Conservation (phyloP, 106 monocot species). For the Posidonia australis region DNA sequence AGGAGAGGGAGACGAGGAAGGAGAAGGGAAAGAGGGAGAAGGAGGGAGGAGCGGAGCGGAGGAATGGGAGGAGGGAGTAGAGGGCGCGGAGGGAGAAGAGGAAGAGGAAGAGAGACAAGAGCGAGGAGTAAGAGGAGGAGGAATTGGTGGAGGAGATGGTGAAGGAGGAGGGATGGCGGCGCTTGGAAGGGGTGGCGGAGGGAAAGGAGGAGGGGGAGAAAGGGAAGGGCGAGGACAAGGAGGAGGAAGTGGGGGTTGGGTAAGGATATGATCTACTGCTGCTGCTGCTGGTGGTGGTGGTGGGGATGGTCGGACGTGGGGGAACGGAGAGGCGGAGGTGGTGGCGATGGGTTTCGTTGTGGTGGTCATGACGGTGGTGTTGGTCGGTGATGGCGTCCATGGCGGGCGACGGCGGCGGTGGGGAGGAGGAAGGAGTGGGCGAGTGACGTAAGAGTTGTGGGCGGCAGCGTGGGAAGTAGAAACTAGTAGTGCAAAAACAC, state of each 20-base stretch:
- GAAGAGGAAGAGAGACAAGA: conserved; percentile 7
- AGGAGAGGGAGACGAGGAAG: conserved; percentile 2
- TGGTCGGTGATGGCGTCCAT: neutral
- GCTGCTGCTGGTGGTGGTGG: neutral
- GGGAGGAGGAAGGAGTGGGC: neutral
- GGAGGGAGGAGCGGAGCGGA: neutral
- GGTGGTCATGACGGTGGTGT: neutral
- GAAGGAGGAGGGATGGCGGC: conserved; percentile 16
- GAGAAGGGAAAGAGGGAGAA: conserved; percentile 6
- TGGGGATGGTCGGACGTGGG: neutral
- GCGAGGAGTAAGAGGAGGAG: conserved; percentile 20
- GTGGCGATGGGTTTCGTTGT: neutral
- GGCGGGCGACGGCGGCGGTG: neutral
- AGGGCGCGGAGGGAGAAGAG: neutral
- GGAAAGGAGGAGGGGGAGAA: neutral
- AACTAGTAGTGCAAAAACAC: too few species aligned
- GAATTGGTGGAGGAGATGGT: conserved; percentile 11
- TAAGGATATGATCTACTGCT: neutral
- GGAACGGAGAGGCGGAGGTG: conserved; percentile 8
- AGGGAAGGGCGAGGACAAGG: neutral
- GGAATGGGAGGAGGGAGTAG: neutral
- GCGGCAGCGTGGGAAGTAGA: too few species aligned
- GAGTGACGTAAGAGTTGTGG: too few species aligned
- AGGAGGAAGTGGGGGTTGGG: conserved; percentile 8
- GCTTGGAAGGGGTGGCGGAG: conserved; percentile 16